Evolutionary conservation across 1,284 basidiomycete genomes (phyloP).

Genomic region (Agroathelia rolfsii): DNA sequence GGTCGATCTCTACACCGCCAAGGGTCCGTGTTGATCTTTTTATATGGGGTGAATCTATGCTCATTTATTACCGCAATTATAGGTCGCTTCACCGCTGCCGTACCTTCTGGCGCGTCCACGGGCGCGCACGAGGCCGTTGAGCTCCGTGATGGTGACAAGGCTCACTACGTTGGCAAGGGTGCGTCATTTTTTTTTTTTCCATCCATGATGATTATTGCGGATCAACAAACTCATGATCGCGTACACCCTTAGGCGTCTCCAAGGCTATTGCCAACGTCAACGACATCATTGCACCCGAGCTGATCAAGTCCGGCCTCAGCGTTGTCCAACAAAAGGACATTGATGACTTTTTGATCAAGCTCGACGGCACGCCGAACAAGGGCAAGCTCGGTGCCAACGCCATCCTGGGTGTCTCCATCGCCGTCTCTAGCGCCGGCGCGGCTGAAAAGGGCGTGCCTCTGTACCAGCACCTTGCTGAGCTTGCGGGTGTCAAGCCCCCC

Average conservation of each 20-base stretch:
- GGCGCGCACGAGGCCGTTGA: constrained; percentile 98
- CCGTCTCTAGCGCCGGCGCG: constrained; percentile 89
- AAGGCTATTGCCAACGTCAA: constrained; percentile 98
- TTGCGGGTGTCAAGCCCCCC: constrained; percentile 90
- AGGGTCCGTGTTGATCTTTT: constrained; percentile 43
- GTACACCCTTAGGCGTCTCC: constrained; percentile 55
- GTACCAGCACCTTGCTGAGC: constrained; percentile 93
- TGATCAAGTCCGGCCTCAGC: constrained; percentile 80
- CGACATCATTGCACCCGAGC: constrained; percentile 79
- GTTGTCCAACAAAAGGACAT: constrained; percentile 94
- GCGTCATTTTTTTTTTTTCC: constrained; percentile 13
- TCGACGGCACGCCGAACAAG: constrained; percentile 97
- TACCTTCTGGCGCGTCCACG: constrained; percentile 97
- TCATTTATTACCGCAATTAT: constrained; percentile 8
- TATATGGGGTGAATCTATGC: constrained; percentile 4
- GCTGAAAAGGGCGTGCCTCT: constrained; percentile 91
- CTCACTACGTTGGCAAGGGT: constrained; percentile 94
- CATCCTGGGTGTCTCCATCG: constrained; percentile 98
- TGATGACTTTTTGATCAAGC: constrained; percentile 98
- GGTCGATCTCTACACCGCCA: constrained; percentile 84
- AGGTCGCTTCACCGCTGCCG: constrained; percentile 93
- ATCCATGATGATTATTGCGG: constrained; percentile 7
- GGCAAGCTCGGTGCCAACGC: constrained; percentile 99
- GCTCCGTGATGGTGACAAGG: constrained; percentile 94
- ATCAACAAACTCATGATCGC: constrained; percentile 7